Evolutionary conservation across 129 eudicot species (phyloP).

Genomic region (Flaveria trinervia): DNA sequence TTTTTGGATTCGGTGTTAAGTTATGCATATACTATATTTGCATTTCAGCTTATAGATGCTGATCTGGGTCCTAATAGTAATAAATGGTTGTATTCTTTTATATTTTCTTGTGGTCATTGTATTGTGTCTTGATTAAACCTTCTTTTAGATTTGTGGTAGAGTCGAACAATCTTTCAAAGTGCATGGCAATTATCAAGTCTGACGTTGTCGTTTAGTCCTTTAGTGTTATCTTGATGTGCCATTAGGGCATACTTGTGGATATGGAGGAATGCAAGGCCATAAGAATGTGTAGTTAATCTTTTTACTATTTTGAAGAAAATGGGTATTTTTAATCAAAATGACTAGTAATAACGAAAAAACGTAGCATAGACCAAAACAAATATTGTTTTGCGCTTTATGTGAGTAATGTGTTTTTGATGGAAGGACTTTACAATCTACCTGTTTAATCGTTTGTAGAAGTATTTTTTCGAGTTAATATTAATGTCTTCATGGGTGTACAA

Average conservation of each 20-base stretch:
- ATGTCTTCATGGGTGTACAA: slow-evolving; percentile 3
- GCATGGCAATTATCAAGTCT: not conserved
- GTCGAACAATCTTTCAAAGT: not conserved
- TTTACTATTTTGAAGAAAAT: not conserved
- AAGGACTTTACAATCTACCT: not conserved
- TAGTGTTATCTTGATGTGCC: not conserved
- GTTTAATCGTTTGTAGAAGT: not conserved
- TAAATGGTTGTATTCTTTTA: slow-evolving; percentile 1
- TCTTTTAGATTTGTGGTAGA: not conserved
- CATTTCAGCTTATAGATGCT: slow-evolving; percentile 8
- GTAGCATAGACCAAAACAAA: not conserved
- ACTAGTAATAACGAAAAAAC: not conserved
- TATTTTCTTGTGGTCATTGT: not conserved
- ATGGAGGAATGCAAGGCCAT: not conserved
- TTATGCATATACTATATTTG: slow-evolving; percentile 6
- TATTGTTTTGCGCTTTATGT: not conserved
- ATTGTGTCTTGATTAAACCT: not conserved
- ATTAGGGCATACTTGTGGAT: not conserved
- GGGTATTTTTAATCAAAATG: not conserved
- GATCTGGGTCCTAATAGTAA: slow-evolving; percentile 9
- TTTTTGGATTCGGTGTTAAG: not conserved
- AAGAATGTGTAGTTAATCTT: not conserved
- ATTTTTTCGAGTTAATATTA: not conserved
- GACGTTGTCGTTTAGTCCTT: not conserved
- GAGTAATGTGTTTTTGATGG: not conserved